A percentile compares a stretch with the other conserved stretches of the same genome.
Conservation (phyloP, 2,329 filamentous ascomycete species). For the Didymella arachidicola region DNA sequence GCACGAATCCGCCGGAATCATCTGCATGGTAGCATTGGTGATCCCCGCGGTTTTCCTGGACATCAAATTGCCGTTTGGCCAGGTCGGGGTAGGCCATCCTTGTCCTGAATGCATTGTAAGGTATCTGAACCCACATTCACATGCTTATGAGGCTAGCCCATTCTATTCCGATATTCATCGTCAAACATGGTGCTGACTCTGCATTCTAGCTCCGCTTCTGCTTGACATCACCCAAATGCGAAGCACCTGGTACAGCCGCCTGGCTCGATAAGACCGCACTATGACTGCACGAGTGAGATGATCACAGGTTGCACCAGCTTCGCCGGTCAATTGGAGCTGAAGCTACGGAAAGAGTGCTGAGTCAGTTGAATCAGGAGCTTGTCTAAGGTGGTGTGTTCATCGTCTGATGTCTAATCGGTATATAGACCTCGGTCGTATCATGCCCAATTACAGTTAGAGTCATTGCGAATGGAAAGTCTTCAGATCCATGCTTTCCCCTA, state of each 20-base stretch:
- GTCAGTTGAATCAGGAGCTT: neutral
- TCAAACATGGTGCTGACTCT: neutral
- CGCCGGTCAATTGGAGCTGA: neutral
- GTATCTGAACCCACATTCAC: neutral
- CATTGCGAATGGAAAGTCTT: neutral
- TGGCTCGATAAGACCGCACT: neutral
- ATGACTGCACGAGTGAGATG: neutral
- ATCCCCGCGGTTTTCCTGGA: too few species aligned
- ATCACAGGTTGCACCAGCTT: neutral
- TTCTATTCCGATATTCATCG: neutral
- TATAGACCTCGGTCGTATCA: neutral
- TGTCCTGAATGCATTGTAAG: too few species aligned
- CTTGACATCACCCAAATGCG: neutral
- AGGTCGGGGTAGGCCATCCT: too few species aligned
- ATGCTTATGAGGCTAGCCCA: neutral
- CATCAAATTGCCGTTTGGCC: too few species aligned
- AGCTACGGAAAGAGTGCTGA: neutral
- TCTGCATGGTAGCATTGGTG: too few species aligned
- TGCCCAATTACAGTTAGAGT: neutral
- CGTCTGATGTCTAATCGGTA: neutral
- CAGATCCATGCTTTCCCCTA: too few species aligned
- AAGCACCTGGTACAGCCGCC: neutral
- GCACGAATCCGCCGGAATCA: too few species aligned
- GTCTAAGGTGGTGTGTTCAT: neutral
- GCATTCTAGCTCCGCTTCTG: neutral